Evolutionary conservation across 495 filamentous ascomycete species (phyloP).

Genomic region (Choiromyces venosus): DNA sequence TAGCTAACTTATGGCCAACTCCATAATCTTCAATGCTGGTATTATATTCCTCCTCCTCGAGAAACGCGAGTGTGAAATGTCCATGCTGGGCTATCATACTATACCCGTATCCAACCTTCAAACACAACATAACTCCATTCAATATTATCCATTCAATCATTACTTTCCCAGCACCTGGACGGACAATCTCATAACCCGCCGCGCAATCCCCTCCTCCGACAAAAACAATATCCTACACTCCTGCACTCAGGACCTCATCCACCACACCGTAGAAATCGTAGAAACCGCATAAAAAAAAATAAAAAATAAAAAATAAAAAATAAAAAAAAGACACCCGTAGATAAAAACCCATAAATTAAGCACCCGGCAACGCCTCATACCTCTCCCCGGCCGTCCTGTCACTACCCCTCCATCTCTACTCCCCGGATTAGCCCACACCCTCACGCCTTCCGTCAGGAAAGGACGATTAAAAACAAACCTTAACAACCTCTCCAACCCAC

Average conservation of each 20-base stretch:
- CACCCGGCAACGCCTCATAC: not conserved
- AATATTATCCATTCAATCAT: not conserved
- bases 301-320: too few relatives aligned
- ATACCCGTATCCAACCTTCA: not conserved
- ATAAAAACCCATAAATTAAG: not conserved
- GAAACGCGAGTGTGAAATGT: not conserved
- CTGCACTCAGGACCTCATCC: not conserved
- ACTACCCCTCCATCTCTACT: not conserved
- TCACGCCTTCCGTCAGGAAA: not conserved
- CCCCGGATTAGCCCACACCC: not conserved
- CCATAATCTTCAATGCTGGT: not conserved
- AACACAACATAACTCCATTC: not conserved
- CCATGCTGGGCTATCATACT: too few relatives aligned
- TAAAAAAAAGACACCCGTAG: too few relatives aligned
- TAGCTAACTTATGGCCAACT: not conserved
- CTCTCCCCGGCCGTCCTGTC: not conserved
- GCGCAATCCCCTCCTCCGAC: not conserved
- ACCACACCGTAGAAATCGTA: not conserved
- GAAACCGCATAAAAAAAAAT: not conserved
- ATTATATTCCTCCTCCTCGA: not conserved
- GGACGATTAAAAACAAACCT: not conserved
- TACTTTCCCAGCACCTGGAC: not conserved
- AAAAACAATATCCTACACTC: not conserved
- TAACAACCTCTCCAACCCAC: constrained; percentile 15
- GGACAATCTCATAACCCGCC: too few relatives aligned